Percentiles rank a stretch among this genome's conserved stretches.
These are phyloP conservation scores for Calonectria pauciramosa DNA, from an alignment of 2,329 filamentous ascomycete genomes.

Conservation along the genomic window DNA sequence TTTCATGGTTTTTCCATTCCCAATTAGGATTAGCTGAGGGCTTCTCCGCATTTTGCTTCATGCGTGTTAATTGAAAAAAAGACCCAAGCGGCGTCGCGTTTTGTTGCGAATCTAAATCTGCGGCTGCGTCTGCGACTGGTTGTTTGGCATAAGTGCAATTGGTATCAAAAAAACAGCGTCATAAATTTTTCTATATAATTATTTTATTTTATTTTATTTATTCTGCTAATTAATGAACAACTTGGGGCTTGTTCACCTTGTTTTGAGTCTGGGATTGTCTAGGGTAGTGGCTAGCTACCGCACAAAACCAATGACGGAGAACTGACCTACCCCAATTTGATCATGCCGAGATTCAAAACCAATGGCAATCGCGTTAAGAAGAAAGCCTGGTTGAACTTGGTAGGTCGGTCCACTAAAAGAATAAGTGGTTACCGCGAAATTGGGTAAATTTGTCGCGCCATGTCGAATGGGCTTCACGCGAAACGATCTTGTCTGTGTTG, in stretches of 20 bases:
- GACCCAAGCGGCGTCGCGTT: background rate
- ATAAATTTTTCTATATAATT: background rate
- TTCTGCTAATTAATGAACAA: too few species aligned
- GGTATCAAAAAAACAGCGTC: background rate
- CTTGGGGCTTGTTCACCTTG: too few species aligned
- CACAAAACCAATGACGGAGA: too few species aligned
- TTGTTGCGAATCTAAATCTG: background rate
- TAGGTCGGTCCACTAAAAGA: background rate
- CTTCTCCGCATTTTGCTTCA: background rate
- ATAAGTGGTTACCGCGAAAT: background rate
- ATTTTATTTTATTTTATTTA: background rate
- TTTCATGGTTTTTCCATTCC: background rate
- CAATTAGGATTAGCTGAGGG: background rate
- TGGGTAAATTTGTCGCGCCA: too few species aligned
- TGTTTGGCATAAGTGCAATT: background rate
- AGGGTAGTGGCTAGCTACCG: too few species aligned
- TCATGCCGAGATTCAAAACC: background rate
- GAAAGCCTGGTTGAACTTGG: background rate
- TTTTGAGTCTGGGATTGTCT: too few species aligned
- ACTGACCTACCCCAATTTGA: too few species aligned
- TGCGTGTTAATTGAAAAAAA: background rate
- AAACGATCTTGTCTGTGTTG: too few species aligned
- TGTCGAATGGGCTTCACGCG: too few species aligned
- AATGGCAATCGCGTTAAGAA: background rate
- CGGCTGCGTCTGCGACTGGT: background rate